Evolutionary conservation across 257 asterid species (phyloP), one percentile per base, ranked within the genome.

Genomic region (Nicotiana sylvestris): DNA sequence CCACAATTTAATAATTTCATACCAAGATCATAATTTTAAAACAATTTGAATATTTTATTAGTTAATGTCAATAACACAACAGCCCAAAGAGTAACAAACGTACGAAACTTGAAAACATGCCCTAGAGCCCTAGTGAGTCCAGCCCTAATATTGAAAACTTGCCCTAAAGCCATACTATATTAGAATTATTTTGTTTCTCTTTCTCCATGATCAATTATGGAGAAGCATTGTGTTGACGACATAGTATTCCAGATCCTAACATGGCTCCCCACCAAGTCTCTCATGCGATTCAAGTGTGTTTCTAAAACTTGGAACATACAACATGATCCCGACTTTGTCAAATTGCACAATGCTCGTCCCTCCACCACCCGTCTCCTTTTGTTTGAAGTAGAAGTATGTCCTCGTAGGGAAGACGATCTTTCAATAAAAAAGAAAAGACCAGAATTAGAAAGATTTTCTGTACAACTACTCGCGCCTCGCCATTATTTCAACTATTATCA

Each of bases 281-380:
- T 80, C 25, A n/a, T 64, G 77, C 76, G 60, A 39, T 80, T 80
- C 64, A 80, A 43, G 25, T 80, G 33, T 39, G 49, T 81, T 15
- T 62, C 43, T 29, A 64, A 37, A 43, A 3, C 30, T 13, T 65
- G 83, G 77, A 32, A 65, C 2, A 51, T 25, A 16, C 27, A 6
- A 12, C 53, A 6, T 5, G 70, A 78, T 8, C 68, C 68, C 18
- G 2, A 27, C 27, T 78, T 55, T 55, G 25, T 9, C 29, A 7
- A 15, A 10, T 15, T 30, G 29, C 81, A 77, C 66, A 2, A 2
- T n/a, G 66, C 66, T 60, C 66, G 69, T 1, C 68, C 68, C 18
- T 4, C 33, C 15, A 13, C 58, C 58, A 53, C 15, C 51, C 51
- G 0, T 7, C 18, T 15, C 16, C 9, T 64, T 64, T 64, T 29